A percentile compares a stretch with the other conserved stretches of the same genome.
Evolutionary conservation across 345 rosid species (phyloP).

Genomic region (Hevea brasiliensis): DNA sequence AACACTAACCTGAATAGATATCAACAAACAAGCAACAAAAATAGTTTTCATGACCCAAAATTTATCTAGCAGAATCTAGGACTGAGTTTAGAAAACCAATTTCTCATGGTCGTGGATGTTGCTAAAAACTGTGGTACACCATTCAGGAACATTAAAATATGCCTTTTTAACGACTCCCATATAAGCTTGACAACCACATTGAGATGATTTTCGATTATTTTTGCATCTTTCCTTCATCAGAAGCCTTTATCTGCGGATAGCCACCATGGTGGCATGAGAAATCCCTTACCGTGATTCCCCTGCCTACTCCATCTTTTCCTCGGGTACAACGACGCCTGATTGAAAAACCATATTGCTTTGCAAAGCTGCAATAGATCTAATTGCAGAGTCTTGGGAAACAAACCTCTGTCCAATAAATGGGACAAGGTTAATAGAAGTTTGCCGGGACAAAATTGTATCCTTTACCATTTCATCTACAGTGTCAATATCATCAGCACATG

Average conservation of each 20-base stretch:
- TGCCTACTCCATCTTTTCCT: constrained; percentile 28
- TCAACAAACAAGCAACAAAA: too few species aligned
- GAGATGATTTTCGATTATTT: constrained; percentile 28
- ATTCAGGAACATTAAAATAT: constrained; percentile 29
- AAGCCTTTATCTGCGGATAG: constrained; percentile 20
- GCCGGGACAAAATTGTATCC: constrained; percentile 16
- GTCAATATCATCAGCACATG: constrained; percentile 10
- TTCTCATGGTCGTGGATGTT: constrained; percentile 29
- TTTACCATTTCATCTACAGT: constrained; percentile 17
- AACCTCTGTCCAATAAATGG: constrained; percentile 29
- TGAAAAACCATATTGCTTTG: constrained; percentile 28
- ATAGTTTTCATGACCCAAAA: too few species aligned
- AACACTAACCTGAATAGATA: too few species aligned
- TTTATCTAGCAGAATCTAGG: too few species aligned
- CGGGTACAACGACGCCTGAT: constrained; percentile 25
- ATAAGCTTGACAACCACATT: constrained; percentile 26
- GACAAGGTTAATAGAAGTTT: constrained; percentile 20
- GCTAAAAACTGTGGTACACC: constrained; percentile 27
- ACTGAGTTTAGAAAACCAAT: too few species aligned
- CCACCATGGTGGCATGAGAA: constrained; percentile 29
- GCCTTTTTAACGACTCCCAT: constrained; percentile 23
- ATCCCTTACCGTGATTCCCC: constrained; percentile 27
- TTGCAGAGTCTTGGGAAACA: constrained; percentile 28
- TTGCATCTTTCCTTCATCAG: constrained; percentile 28
- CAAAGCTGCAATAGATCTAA: constrained; percentile 27